Evolutionary conservation across 2,329 filamentous ascomycete genomes (phyloP), one percentile per base, ranked within the genome.

Genomic region (Talaromyces sp.): DNA sequence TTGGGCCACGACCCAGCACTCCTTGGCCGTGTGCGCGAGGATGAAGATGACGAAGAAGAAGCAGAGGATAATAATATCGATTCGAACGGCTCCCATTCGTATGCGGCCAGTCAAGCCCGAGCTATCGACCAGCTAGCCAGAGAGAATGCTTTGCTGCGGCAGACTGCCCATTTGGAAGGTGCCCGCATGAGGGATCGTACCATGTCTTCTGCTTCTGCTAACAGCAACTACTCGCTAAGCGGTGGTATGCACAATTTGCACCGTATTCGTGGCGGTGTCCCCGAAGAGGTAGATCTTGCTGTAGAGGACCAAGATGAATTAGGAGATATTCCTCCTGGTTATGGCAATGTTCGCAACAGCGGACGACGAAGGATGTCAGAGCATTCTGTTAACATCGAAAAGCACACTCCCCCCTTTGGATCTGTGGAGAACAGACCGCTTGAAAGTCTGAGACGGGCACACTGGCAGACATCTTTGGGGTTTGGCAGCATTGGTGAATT

Each of bases 401-500:
- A 73, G 61, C 78, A 78, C 63, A 71, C 76, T 52, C 65, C 75
- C 3, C 67, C 71, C 0, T 72, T 76, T 56, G 67, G 68, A 36
- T 66, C 76, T 12, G 64, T 76, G 34, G 79, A 81, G 59, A 78
- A 79, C 60, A 76, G 78, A 60, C 71, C 73, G 10, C 66, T 81
- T 16, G 80, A 81, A 14, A 79, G 73, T 67, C 70, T 78, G 55
- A 76, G 77, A 60, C 80, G 79, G 67, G 77, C 75, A 51, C 79
- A 82, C 60, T 82, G 80, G 80, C 79, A 82, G 64, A 81, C 79
- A 16, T 79, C 79, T 4, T 75, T 82, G 31, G 79, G 78, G 12
- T 82, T 82, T 67, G 77, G 78, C 30, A 72, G 78, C 59, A 70
- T 79, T 51, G 68, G 73, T 36, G 80, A 82, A 63, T 70, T 77